A percentile compares a stretch with the other conserved stretches of the same genome.
phyloP scores from a whole-genome alignment of 495 filamentous ascomycete species.

The Penicillium crystallinum region DNA sequence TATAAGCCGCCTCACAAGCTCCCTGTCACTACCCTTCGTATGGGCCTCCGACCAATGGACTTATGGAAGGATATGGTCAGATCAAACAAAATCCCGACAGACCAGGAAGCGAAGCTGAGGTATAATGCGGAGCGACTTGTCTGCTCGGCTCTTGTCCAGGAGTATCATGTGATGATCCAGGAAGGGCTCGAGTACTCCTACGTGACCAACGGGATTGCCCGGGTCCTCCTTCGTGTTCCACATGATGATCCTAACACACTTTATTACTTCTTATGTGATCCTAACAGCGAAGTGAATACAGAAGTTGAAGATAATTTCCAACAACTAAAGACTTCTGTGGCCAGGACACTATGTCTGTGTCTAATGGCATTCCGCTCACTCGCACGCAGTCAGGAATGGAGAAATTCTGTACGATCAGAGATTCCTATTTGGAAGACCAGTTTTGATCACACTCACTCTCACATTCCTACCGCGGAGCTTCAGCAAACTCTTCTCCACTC shows the following conservation, averaged over 20 bases:
- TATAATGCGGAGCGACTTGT: conserved; percentile 23
- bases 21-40: conserved; percentile 20
- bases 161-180: conserved; percentile 29
- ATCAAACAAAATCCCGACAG: conserved; percentile 13
- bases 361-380: conserved; percentile 23
- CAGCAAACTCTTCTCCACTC: conserved; percentile 15
- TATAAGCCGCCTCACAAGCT: conserved; percentile 39
- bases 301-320: conserved; percentile 1
- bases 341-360: conserved; percentile 22
- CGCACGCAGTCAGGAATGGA: conserved; percentile 26
- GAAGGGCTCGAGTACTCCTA: conserved; percentile 30
- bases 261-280: conserved; percentile 36
- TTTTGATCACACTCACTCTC: conserved; percentile 19
- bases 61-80: conserved; percentile 18
- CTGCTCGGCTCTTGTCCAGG: conserved; percentile 17
- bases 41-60: conserved; percentile 25
- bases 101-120: conserved; percentile 14
- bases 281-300: conserved; percentile 21
- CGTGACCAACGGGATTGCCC: conserved; percentile 26
- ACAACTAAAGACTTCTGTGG: conserved; percentile 15
- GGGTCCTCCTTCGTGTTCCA: conserved; percentile 28
- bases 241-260: conserved; percentile 30
- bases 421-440: conserved; percentile 22
- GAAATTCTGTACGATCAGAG: conserved; percentile 16
- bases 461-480: conserved; percentile 18